Conservation (phyloP, 1,139 yeast species). For the Yamadazyma epiphylla region DNA sequence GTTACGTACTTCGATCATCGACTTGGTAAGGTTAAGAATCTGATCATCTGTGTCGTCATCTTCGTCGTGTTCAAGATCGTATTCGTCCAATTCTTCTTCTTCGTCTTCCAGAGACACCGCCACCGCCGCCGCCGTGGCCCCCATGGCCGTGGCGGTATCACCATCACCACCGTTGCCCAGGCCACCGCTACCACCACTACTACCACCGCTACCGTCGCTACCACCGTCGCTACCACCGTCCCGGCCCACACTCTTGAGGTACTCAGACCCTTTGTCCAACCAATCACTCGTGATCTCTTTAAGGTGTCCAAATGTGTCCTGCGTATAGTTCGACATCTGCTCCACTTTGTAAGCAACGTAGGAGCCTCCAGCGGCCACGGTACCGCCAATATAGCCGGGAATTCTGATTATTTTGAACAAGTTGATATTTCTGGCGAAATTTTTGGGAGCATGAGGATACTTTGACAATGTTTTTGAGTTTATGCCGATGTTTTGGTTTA, state of each 20-base stretch:
- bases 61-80: constrained; percentile 32
- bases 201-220: constrained; percentile 14
- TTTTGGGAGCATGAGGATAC: too few species aligned
- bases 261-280: constrained; percentile 42
- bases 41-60: constrained; percentile 59
- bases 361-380: constrained; percentile 91
- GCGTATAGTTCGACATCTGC: constrained; percentile 72
- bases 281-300: constrained; percentile 54
- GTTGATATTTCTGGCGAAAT: too few species aligned
- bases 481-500: too few species aligned
- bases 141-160: constrained; percentile 37
- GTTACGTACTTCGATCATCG: constrained; percentile 93
- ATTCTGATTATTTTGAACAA: constrained; percentile 40
- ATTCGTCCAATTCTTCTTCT: constrained; percentile 15
- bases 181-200: constrained; percentile 20
- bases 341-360: constrained; percentile 89
- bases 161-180: constrained; percentile 28
- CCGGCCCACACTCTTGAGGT: constrained; percentile 23
- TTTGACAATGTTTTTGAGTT: too few species aligned
- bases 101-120: constrained; percentile 22
- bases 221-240: constrained; percentile 9
- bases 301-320: constrained; percentile 58
- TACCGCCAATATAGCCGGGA: constrained; percentile 85
- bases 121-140: constrained; percentile 47
- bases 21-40: constrained; percentile 83